Evolutionary conservation across 2,329 filamentous ascomycete genomes (phyloP).

Genomic region (Hymenoscyphus occultus): DNA sequence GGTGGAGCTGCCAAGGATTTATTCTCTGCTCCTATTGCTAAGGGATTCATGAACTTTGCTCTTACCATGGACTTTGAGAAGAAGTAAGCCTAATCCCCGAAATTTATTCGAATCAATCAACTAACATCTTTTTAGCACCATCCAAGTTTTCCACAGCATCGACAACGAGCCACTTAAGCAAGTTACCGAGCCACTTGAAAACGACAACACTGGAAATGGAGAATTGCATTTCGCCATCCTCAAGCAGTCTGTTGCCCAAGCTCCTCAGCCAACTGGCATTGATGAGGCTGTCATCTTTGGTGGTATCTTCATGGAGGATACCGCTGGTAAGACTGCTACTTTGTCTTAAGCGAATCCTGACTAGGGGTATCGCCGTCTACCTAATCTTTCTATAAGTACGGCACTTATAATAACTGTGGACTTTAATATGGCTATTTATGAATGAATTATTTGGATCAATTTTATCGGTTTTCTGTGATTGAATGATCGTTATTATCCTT

Average conservation of each 20-base stretch:
- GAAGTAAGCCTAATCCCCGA: slow-evolving; percentile 41
- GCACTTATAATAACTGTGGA: not conserved
- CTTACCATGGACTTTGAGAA: slow-evolving; percentile 53
- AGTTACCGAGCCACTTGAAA: slow-evolving; percentile 42
- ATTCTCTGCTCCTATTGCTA: slow-evolving; percentile 49
- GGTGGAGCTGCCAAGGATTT: slow-evolving; percentile 48
- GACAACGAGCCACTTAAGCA: slow-evolving; percentile 44
- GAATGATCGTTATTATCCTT: too few species aligned
- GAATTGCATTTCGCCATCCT: slow-evolving; percentile 60
- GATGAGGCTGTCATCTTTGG: slow-evolving; percentile 50
- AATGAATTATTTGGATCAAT: not conserved
- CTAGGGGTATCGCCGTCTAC: not conserved
- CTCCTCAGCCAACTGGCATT: slow-evolving; percentile 40
- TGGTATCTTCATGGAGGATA: slow-evolving; percentile 52
- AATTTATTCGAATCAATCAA: not conserved
- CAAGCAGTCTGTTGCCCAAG: slow-evolving; percentile 50
- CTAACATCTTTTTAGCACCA: slow-evolving; percentile 41
- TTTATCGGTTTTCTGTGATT: too few species aligned
- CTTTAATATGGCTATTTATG: not conserved
- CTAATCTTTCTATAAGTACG: not conserved
- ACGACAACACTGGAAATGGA: slow-evolving; percentile 45
- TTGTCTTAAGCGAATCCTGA: slow-evolving; percentile 18
- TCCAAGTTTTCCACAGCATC: slow-evolving; percentile 55
- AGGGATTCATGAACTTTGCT: slow-evolving; percentile 58
- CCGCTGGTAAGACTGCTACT: slow-evolving; percentile 39